Evolutionary conservation across 495 filamentous ascomycete species (phyloP).

Genomic region (Hyaloscypha bicolor): DNA sequence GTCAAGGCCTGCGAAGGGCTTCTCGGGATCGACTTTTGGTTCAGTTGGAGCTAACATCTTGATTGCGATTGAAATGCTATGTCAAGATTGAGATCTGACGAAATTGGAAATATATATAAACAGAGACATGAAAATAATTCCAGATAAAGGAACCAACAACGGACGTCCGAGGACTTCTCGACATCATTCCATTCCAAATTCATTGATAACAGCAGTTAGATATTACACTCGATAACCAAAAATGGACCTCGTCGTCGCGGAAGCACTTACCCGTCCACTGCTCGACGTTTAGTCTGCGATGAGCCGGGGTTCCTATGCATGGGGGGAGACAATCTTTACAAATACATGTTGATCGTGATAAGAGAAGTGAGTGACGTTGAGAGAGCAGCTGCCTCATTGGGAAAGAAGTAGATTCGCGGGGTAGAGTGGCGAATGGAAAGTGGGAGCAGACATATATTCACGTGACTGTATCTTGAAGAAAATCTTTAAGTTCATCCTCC

Average conservation of each 20-base stretch:
- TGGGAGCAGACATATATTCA: background rate
- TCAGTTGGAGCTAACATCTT: slow-evolving; percentile 1
- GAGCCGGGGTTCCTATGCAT: background rate
- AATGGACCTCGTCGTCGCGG: background rate
- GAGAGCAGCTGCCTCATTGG: background rate
- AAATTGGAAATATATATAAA: background rate
- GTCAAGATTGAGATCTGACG: background rate
- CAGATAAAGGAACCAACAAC: background rate
- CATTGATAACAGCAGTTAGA: background rate
- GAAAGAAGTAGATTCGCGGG: background rate
- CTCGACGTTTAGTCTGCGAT: background rate
- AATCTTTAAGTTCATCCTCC: background rate
- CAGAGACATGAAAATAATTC: background rate
- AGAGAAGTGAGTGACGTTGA: background rate
- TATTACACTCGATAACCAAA: background rate
- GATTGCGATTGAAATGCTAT: background rate
- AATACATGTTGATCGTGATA: background rate
- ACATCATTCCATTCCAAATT: background rate
- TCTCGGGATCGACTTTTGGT: background rate
- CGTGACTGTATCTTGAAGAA: background rate
- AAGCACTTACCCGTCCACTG: slow-evolving; percentile 8
- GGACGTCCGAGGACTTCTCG: background rate
- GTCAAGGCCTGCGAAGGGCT: slow-evolving; percentile 12
- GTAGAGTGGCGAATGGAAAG: background rate
- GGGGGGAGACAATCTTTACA: background rate